Conservation (phyloP, 2,329 filamentous ascomycete genomes). For the Fragosphaeria purpurea region DNA sequence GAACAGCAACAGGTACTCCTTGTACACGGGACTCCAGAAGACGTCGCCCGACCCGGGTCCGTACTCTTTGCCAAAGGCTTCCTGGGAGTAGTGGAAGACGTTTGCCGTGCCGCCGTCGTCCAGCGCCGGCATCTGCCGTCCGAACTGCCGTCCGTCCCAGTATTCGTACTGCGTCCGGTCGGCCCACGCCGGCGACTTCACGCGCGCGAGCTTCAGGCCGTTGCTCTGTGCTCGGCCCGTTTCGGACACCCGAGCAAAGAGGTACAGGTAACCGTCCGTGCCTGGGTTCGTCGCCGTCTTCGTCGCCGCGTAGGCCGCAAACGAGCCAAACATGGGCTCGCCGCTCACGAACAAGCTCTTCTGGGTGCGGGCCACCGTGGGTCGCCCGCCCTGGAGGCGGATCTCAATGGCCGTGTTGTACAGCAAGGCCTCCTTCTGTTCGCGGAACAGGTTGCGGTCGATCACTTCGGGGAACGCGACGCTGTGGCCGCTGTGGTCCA, state of each 20-base stretch:
- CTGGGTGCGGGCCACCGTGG: slow-evolving; percentile 3
- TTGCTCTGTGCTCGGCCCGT: slow-evolving; percentile 7
- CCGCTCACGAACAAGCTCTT: slow-evolving; percentile 7
- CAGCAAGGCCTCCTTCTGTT: slow-evolving; percentile 6
- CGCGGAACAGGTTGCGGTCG: slow-evolving; percentile 8
- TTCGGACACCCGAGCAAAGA: slow-evolving; percentile 13
- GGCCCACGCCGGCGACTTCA: slow-evolving; percentile 1
- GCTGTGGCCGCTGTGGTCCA: background rate
- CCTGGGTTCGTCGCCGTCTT: background rate
- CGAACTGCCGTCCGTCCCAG: slow-evolving; percentile 11
- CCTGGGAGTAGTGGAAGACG: slow-evolving; percentile 9
- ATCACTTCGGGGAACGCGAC: slow-evolving; percentile 15
- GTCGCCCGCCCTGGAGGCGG: slow-evolving; percentile 1
- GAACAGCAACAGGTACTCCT: slow-evolving; percentile 12
- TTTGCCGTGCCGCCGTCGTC: slow-evolving; percentile 10
- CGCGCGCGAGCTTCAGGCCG: slow-evolving; percentile 14
- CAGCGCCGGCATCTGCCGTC: slow-evolving; percentile 4
- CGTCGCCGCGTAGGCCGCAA: slow-evolving; percentile 2
- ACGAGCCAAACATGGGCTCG: slow-evolving; percentile 12
- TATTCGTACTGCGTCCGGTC: slow-evolving; percentile 9
- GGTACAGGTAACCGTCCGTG: slow-evolving; percentile 9
- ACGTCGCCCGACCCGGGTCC: slow-evolving; percentile 12
- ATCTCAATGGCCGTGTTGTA: slow-evolving; percentile 13
- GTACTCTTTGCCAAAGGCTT: slow-evolving; percentile 13
- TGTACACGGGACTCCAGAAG: slow-evolving; percentile 11